Conservation (phyloP, 129 eudicot species). For the Escallonia herrerae region DNA sequence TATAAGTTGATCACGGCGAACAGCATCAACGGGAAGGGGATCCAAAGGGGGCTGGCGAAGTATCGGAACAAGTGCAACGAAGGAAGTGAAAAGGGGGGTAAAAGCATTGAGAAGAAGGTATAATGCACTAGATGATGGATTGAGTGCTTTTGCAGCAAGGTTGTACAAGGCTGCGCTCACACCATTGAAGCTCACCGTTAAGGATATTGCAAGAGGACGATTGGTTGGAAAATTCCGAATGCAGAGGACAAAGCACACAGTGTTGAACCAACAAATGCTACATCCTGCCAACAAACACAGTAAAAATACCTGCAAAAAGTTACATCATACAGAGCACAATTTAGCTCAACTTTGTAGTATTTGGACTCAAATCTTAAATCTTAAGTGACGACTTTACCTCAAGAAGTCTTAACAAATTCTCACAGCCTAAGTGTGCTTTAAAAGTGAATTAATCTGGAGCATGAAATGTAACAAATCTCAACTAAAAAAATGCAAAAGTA, state of each 20-base stretch:
- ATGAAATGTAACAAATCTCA: too few species aligned
- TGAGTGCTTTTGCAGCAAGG: slow-evolving; percentile 64
- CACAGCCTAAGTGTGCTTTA: too few species aligned
- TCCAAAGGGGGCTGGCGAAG: slow-evolving; percentile 55
- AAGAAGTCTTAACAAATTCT: too few species aligned
- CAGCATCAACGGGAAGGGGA: slow-evolving; percentile 26
- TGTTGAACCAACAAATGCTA: slow-evolving; percentile 91
- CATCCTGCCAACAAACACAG: slow-evolving; percentile 71
- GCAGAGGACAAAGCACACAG: slow-evolving; percentile 60
- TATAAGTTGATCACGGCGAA: slow-evolving; percentile 45
- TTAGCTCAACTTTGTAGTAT: too few species aligned
- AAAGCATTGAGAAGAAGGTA: slow-evolving; percentile 84
- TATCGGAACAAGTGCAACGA: slow-evolving; percentile 56
- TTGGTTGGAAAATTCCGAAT: slow-evolving; percentile 73
- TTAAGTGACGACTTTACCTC: too few species aligned
- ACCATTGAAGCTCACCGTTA: slow-evolving; percentile 70
- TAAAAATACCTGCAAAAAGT: slow-evolving; percentile 44
- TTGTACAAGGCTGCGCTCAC: slow-evolving; percentile 68
- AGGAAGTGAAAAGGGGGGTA: slow-evolving; percentile 49
- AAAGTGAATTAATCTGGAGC: too few species aligned
- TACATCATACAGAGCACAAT: too few species aligned
- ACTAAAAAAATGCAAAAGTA: too few species aligned
- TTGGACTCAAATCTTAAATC: too few species aligned
- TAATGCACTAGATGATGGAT: slow-evolving; percentile 40
- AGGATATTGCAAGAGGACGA: slow-evolving; percentile 56